Evolutionary conservation across 352 stramenopile species (phyloP), one percentile per base, ranked within the genome.

Genomic region (Plasmopara halstedii): DNA sequence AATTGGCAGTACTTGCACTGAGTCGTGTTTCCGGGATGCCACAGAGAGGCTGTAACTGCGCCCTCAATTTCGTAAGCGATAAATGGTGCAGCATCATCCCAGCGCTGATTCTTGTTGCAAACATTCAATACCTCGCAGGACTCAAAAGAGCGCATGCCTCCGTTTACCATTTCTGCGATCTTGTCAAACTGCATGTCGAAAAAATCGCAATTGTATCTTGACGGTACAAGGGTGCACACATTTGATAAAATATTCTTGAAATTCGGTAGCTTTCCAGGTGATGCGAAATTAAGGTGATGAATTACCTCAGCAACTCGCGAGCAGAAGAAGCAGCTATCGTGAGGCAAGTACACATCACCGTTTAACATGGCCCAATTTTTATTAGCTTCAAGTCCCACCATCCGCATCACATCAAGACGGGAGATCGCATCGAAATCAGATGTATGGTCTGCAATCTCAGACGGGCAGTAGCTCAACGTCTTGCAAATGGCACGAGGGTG

Each of bases 1-100:
- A 79, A 83, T 45, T 79, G 67, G 49, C 73, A 85, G 50, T 83
- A 85, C 1, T 64, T 67, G 29, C 73, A 85, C 42, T 73, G 50
- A 18, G 70, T 79, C 15, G 46, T 54, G 35, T 79, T 67, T 49
- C 64, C 59, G 46, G 55, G 35, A 25, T 50, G 40, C 46, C 33
- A 63, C 27, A 49, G 50, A 20, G 60, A 69, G 31, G 19, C 46
- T 14, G 48, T 36, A 17, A 71, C 56, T 6, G 74, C 35, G 7
- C 57, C 50, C 33, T 72, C 63, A 47, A 74, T 53, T 31, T 62
- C 67, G 19, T 57, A 37, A 22, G 56, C 44, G 27, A 62, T 46
- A 9, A 40, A 61, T 41, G 31, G 34, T 4, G 3, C 22, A 21
- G 23, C 37, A 29, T 66, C 47, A 11, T 60, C 39, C 48, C 21